Conservation (phyloP, 1,284 basidiomycete genomes). For the Leccinum fallax region DNA sequence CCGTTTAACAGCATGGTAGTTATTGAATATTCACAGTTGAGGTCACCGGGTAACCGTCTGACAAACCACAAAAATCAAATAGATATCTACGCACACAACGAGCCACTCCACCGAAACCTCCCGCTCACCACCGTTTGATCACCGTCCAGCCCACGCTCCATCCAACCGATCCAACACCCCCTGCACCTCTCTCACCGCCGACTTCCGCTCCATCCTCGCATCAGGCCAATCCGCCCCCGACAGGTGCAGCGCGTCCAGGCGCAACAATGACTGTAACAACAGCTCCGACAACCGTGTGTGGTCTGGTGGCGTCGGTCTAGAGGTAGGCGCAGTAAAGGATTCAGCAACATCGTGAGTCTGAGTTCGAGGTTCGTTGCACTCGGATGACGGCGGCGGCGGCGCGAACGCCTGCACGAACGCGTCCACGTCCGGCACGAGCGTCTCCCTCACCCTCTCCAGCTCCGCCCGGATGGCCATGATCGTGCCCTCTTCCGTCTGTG, state of each 20-base stretch:
- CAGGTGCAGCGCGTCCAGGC: constrained; percentile 71
- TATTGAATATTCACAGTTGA: background rate
- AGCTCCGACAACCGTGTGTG: constrained; percentile 69
- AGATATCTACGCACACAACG: background rate
- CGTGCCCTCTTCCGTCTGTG: constrained; percentile 53
- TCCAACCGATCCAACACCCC: constrained; percentile 58
- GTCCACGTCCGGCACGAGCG: constrained; percentile 57
- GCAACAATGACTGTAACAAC: constrained; percentile 74
- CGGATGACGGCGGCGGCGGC: background rate
- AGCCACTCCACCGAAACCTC: background rate
- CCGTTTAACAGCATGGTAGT: background rate
- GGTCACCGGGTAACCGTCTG: background rate
- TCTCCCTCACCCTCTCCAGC: constrained; percentile 53
- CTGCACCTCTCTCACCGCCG: constrained; percentile 71
- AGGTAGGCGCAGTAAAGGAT: background rate
- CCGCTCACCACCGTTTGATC: background rate
- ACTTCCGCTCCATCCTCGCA: constrained; percentile 72
- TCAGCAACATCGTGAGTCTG: background rate
- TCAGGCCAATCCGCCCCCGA: constrained; percentile 66
- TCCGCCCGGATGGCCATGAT: constrained; percentile 62
- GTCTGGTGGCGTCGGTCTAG: constrained; percentile 38
- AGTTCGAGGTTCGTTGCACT: background rate
- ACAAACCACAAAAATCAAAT: background rate
- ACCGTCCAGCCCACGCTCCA: constrained; percentile 45
- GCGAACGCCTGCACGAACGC: constrained; percentile 47